Percentiles rank a stretch among this genome's conserved stretches.
phyloP scores from a whole-genome alignment of 2,329 filamentous ascomycete species.

The Penicillium capsulatum region DNA sequence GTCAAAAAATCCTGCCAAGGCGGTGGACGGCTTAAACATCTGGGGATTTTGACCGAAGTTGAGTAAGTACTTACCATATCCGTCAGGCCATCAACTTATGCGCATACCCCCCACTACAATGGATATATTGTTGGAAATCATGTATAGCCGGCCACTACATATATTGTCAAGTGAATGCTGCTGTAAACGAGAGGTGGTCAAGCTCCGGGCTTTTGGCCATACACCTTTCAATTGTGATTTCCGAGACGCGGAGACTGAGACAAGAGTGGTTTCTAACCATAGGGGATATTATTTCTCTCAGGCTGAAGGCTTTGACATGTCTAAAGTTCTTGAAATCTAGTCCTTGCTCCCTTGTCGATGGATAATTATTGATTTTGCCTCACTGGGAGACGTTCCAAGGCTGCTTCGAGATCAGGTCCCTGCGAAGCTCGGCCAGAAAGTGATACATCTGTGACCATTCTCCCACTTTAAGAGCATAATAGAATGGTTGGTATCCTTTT shows the following conservation, averaged over 20 bases:
- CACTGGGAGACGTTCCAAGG: neutral
- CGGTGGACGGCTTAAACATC: no score
- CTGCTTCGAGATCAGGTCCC: neutral
- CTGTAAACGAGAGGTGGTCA: constrained; percentile 33
- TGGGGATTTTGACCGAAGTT: no score
- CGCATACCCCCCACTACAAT: no score
- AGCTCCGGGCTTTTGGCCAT: constrained; percentile 45
- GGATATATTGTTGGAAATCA: no score
- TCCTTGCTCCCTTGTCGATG: neutral
- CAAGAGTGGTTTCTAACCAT: constrained; percentile 36
- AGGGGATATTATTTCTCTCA: constrained; percentile 35
- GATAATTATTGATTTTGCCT: neutral
- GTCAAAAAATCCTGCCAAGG: no score
- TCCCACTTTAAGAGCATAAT: constrained; percentile 15
- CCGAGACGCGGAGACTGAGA: constrained; percentile 16
- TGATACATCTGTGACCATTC: constrained; percentile 14
- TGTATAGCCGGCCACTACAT: no score
- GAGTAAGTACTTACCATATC: no score
- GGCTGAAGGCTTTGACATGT: constrained; percentile 31
- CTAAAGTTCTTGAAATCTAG: constrained; percentile 21
- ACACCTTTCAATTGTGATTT: constrained; percentile 44
- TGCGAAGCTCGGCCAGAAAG: constrained; percentile 15
- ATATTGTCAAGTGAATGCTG: constrained; percentile 34
- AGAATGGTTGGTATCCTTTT: constrained; percentile 15
- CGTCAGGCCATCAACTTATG: no score